Percentiles rank a stretch among this genome's conserved stretches.
These are phyloP conservation scores for Neurospora cerealis DNA, from an alignment of 495 filamentous ascomycete species.

Conservation along the genomic window DNA sequence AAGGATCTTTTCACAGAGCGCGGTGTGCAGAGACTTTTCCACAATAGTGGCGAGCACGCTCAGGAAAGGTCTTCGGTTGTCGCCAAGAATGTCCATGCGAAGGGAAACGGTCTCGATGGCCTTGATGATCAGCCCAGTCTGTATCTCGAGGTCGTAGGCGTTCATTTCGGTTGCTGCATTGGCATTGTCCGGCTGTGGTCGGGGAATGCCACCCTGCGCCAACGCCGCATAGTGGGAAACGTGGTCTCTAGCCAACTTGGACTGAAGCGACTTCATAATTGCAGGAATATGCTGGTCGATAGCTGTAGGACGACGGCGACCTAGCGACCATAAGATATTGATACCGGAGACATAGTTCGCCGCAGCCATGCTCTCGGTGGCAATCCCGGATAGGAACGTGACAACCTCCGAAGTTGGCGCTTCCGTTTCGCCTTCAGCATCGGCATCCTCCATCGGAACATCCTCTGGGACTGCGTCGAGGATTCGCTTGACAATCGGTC, in stretches of 20 bases:
- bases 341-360: conserved; percentile 75
- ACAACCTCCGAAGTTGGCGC: conserved; percentile 68
- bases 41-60: conserved; percentile 90
- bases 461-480: conserved; percentile 87
- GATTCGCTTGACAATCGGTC: conserved; percentile 67
- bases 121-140: conserved; percentile 82
- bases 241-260: conserved; percentile 90
- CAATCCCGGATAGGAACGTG: conserved; percentile 67
- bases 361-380: conserved; percentile 69
- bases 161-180: conserved; percentile 51
- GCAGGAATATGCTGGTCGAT: conserved; percentile 81
- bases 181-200: conserved; percentile 29
- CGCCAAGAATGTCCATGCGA: conserved; percentile 88
- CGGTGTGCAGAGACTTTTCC: conserved; percentile 78
- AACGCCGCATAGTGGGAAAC: conserved; percentile 60
- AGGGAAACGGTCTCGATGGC: conserved; percentile 83
- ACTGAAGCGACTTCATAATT: conserved; percentile 86
- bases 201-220: conserved; percentile 28
- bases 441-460: conserved; percentile 77
- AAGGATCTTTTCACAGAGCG: conserved; percentile 82
- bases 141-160: conserved; percentile 70
- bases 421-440: conserved; percentile 69
- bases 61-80: conserved; percentile 83
- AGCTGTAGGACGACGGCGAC: conserved; percentile 68
- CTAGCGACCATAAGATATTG: conserved; percentile 84